Percentiles rank a stretch among this genome's conserved stretches.
Evolutionary conservation across 2,329 filamentous ascomycete genomes (phyloP).

Genomic region (Diaporthe vaccinii): DNA sequence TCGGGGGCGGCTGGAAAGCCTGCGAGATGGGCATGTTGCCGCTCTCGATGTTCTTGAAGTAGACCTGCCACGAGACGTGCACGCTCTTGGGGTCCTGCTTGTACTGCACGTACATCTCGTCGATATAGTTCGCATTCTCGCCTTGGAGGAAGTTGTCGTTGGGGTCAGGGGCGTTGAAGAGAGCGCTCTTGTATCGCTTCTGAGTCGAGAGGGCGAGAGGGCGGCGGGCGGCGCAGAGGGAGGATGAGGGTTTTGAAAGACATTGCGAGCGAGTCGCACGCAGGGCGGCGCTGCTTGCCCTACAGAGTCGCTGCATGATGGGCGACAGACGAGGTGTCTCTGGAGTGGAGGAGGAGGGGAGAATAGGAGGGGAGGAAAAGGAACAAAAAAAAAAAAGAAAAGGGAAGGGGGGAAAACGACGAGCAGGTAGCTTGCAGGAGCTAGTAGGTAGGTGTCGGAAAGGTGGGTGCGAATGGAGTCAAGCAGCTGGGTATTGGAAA

Average conservation of each 20-base stretch:
- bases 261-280: conserved; percentile 53
- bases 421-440: conserved; percentile 34
- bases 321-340: conserved; percentile 15
- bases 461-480: conserved; percentile 37
- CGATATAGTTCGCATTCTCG: conserved; percentile 98
- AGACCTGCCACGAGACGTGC: conserved; percentile 98
- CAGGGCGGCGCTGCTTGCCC: conserved; percentile 45
- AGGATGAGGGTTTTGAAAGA: conserved; percentile 52
- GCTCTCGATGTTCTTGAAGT: conserved; percentile 99
- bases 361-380: conserved; percentile 26
- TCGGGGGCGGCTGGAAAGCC: conserved; percentile 96
- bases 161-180: conserved; percentile 75
- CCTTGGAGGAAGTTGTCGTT: conserved; percentile 97
- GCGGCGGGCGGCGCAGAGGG: conserved; percentile 61
- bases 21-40: conserved; percentile 98
- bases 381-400: conserved; percentile 35
- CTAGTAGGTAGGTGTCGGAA: conserved; percentile 29
- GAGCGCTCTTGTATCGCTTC: conserved; percentile 68
- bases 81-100: conserved; percentile 93
- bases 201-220: conserved; percentile 64
- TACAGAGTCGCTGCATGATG: conserved; percentile 42
- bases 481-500: conserved; percentile 28
- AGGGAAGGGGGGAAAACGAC: conserved; percentile 35
- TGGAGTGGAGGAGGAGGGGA: not conserved
- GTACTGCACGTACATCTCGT: conserved; percentile 99